These are phyloP conservation scores for Sicyos baderoa DNA, from an alignment of 306 rosid species.

Conservation along the genomic window DNA sequence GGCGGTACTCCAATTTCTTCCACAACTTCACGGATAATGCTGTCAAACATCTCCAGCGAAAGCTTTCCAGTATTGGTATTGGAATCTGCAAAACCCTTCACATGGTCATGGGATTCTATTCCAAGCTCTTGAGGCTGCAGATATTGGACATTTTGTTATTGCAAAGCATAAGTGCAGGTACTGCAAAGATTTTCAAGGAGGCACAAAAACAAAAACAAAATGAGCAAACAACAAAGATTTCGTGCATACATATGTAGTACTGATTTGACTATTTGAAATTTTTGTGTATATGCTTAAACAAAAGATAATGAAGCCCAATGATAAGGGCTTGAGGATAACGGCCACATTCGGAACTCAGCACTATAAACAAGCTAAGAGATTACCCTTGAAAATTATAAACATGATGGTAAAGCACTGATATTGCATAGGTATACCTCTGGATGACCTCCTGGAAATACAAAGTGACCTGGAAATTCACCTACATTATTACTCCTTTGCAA, in stretches of 20 bases:
- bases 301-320: neutral
- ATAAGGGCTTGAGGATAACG: no score
- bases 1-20: constrained; percentile 93
- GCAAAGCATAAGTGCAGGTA: neutral
- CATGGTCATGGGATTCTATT: constrained; percentile 39
- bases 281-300: constrained; percentile 6
- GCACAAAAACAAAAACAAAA: constrained; percentile 10
- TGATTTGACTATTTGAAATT: neutral
- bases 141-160: constrained; percentile 20
- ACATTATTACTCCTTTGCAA: constrained; percentile 77
- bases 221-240: neutral
- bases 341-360: neutral
- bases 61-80: constrained; percentile 30
- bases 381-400: neutral
- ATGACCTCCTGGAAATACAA: constrained; percentile 96
- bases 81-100: constrained; percentile 38
- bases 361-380: constrained; percentile 7
- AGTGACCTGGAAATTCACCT: constrained; percentile 90
- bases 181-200: constrained; percentile 1
- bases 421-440: constrained; percentile 60
- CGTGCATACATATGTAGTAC: neutral
- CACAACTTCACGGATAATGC: constrained; percentile 85
- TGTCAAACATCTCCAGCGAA: constrained; percentile 78
- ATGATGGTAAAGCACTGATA: neutral
- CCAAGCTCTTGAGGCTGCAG: constrained; percentile 83